Evolutionary conservation across 2,329 filamentous ascomycete species (phyloP).

Genomic region (Neoascochyta sp.): DNA sequence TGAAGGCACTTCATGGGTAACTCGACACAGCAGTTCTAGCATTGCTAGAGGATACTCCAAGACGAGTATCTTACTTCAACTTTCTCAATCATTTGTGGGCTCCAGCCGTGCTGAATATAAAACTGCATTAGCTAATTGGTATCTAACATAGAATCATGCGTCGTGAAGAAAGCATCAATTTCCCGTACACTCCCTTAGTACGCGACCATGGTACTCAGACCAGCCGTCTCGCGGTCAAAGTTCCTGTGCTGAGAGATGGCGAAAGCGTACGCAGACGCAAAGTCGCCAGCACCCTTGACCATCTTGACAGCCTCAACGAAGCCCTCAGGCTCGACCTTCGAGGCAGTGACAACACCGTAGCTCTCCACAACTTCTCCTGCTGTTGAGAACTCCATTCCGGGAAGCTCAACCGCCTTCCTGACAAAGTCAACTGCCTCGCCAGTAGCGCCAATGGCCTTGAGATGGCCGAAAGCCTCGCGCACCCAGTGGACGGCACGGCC

Average conservation of each 20-base stretch:
- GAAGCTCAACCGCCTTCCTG: slow-evolving; percentile 44
- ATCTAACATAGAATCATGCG: too few relatives aligned
- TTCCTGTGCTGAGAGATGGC: slow-evolving; percentile 69
- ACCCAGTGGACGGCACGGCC: slow-evolving; percentile 74
- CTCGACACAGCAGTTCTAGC: too few relatives aligned
- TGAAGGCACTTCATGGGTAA: too few relatives aligned
- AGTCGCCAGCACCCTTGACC: slow-evolving; percentile 63
- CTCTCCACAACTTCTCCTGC: slow-evolving; percentile 58
- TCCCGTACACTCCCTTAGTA: too few relatives aligned
- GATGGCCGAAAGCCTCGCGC: slow-evolving; percentile 74
- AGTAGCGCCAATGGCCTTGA: slow-evolving; percentile 73
- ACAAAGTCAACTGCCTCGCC: slow-evolving; percentile 69
- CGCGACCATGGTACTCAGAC: slow-evolving; percentile 62
- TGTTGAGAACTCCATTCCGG: slow-evolving; percentile 49
- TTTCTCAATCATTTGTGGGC: too few relatives aligned
- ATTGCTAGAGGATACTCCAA: too few relatives aligned
- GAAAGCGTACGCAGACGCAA: slow-evolving; percentile 67
- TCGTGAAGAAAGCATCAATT: too few relatives aligned
- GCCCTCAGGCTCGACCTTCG: slow-evolving; percentile 50
- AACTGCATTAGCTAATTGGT: too few relatives aligned
- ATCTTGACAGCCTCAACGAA: slow-evolving; percentile 62
- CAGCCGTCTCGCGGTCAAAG: slow-evolving; percentile 70
- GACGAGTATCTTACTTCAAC: too few relatives aligned
- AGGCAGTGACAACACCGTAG: slow-evolving; percentile 74
- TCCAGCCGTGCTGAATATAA: too few relatives aligned